Base-by-base conservation (phyloP, 495 filamentous ascomycete species). In the Collariella sp. region DNA sequence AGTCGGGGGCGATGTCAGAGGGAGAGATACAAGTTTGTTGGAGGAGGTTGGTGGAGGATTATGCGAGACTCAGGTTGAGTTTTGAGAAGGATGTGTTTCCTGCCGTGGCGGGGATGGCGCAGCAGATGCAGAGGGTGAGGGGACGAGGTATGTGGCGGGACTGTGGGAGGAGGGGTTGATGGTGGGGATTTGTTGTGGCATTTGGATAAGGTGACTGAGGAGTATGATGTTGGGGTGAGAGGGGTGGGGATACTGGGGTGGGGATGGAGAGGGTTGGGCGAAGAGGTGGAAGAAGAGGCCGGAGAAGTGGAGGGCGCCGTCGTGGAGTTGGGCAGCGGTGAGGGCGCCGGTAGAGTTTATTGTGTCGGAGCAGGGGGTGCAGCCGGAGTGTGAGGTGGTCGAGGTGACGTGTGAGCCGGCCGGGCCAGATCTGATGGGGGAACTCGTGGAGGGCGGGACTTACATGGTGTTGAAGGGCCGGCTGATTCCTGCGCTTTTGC, bases 1-100 rank as follows among this genome's bases (percentile, higher is more conserved):
- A 23, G 15, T 31, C 23, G 5, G 18, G 10, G 3, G 39, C 7
- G 16, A 41, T 55, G 46, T 1, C 9, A 2, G 12, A 12, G 11
- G n/a, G 1, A 4, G 23, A 49, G 0, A 22, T 38, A 0, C 6
- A 0, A 13, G 11, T 19, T 12, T 36, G 51, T 48, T 63, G 61
- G 61, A 50, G 56, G n/a, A 19, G 19, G 0, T 23, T 63, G 20
- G 58, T 63, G 7, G 47, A 58, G 34, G 55, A 63, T 6, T 63
- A 54, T 41, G 49, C 47, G 1, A 34, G 1, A 0, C 55, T 42
- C 19, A 15, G 46, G 2, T 45, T 63, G 35, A 63, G 50, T 16
- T 44, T 23, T 2, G 58, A 50, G 16, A 52, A 38, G 34, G 61
- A 63, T 7, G 2, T 63, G 2, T 63, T 63, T 31, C 61, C 61